Evolutionary conservation across 129 eudicot genomes (phyloP).

Genomic region (Centaurea solstitialis): DNA sequence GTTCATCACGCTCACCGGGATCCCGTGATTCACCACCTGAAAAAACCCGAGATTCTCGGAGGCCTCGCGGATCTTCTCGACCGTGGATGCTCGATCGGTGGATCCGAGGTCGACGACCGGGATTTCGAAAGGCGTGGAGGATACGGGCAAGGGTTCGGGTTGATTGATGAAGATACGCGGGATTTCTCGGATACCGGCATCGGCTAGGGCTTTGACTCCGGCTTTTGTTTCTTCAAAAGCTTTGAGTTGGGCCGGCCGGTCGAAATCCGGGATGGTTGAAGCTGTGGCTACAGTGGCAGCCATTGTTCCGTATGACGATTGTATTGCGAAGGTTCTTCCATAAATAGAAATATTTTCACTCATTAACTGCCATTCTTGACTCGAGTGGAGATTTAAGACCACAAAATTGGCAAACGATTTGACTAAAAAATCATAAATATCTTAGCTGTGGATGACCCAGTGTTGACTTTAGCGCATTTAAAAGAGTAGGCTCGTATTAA

Average conservation of each 20-base stretch:
- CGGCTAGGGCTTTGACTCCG: no score
- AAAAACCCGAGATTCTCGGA: not conserved
- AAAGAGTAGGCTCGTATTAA: no score
- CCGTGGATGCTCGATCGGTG: no score
- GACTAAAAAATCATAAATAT: no score
- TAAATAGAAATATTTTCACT: not conserved
- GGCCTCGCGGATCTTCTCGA: not conserved
- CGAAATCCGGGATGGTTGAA: not conserved
- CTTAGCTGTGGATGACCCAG: no score
- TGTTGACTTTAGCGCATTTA: no score
- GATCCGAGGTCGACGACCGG: no score
- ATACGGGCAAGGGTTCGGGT: no score
- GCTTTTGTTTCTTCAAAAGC: constrained; percentile 43
- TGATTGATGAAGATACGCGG: no score
- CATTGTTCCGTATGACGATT: not conserved
- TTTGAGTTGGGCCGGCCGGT: not conserved
- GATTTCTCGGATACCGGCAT: no score
- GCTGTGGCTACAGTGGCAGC: not conserved
- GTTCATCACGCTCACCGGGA: not conserved
- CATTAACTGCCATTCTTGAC: not conserved
- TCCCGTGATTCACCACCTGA: not conserved
- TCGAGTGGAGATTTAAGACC: not conserved
- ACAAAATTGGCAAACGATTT: not conserved
- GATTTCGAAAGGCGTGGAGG: no score
- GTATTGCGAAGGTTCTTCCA: not conserved